These are phyloP conservation scores for Gossypium herbaceum DNA, from an alignment of 345 rosid species.

Conservation along the genomic window DNA sequence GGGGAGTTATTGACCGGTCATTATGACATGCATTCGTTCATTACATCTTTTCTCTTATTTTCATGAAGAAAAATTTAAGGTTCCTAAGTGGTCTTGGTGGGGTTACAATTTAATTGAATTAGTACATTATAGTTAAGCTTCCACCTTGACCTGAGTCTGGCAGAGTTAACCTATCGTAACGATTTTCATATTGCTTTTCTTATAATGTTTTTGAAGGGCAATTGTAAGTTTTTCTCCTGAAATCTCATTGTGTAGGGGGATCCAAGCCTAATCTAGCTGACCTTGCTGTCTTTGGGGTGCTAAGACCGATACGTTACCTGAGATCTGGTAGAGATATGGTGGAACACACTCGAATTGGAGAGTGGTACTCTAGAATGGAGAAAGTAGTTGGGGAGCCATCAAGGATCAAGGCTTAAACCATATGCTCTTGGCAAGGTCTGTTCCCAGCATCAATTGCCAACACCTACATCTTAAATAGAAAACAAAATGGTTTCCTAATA, in stretches of 20 bases:
- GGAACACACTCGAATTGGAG: slow-evolving; percentile 61
- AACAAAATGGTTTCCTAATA: neutral
- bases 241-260: slow-evolving; percentile 36
- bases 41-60: neutral
- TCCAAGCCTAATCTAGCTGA: slow-evolving; percentile 61
- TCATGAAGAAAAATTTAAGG: neutral
- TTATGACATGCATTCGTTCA: neutral
- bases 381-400: slow-evolving; percentile 43
- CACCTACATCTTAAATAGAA: neutral
- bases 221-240: neutral
- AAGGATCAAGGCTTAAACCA: slow-evolving; percentile 32
- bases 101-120: neutral
- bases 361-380: slow-evolving; percentile 72
- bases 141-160: neutral
- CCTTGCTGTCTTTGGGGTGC: slow-evolving; percentile 61
- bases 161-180: neutral
- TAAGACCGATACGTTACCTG: slow-evolving; percentile 61
- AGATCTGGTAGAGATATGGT: slow-evolving; percentile 67
- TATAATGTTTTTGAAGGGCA: neutral
- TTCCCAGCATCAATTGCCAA: neutral
- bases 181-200: neutral
- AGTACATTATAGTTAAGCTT: neutral
- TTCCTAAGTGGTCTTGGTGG: neutral
- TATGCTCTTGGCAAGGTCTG: neutral
- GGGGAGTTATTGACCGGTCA: neutral